phyloP scores from a whole-genome alignment of 495 filamentous ascomycete genomes.

The Cairneyella variabilis region DNA sequence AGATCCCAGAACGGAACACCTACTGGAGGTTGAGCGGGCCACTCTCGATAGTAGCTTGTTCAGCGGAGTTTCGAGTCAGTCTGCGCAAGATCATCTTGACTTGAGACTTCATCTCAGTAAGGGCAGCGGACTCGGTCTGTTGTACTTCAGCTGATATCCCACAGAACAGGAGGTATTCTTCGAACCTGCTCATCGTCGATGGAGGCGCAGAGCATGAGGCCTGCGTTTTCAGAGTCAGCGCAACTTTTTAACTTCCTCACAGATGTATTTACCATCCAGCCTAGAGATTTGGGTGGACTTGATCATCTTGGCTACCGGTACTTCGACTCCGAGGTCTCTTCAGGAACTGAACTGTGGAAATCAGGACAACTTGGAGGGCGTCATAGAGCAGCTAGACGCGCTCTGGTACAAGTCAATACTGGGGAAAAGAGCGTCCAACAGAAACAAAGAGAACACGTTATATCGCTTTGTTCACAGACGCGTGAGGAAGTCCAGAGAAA shows the following conservation, averaged over 20 bases:
- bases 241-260: neutral
- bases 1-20: too few species aligned
- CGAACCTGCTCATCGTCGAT: conserved; percentile 82
- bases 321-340: conserved; percentile 1
- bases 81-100: conserved; percentile 85
- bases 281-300: conserved; percentile 91
- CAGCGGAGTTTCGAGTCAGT: conserved; percentile 80
- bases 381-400: conserved; percentile 9
- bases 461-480: too few species aligned
- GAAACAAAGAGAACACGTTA: neutral
- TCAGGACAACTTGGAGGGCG: neutral
- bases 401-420: too few species aligned
- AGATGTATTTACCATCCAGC: conserved; percentile 69
- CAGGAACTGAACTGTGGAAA: conserved; percentile 2
- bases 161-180: neutral
- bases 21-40: conserved; percentile 86
- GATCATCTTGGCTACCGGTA: conserved; percentile 68
- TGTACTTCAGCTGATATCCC: neutral
- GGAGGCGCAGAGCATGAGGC: conserved; percentile 90
- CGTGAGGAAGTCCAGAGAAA: too few species aligned
- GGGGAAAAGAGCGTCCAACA: too few species aligned
- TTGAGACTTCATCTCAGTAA: conserved; percentile 85
- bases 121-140: conserved; percentile 63
- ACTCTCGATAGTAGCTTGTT: conserved; percentile 88
- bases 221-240: conserved; percentile 39